Percentiles rank a stretch among this genome's conserved stretches.
phyloP scores from a whole-genome alignment of 306 rosid species.

The Calophaca sinica region DNA sequence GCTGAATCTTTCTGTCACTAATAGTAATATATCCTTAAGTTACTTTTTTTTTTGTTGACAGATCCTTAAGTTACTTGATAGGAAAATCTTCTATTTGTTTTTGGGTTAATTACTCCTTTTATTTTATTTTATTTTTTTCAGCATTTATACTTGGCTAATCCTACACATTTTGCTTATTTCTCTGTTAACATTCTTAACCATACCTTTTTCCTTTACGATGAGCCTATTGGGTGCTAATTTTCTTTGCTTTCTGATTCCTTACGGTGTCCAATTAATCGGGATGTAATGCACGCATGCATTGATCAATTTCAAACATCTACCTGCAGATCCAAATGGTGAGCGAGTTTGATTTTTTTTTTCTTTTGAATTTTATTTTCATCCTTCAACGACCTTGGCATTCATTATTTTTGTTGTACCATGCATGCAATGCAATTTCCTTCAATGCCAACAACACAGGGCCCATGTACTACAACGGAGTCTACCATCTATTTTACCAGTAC shows the following conservation, averaged over 20 bases:
- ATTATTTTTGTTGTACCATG: not conserved
- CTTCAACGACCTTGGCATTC: not conserved
- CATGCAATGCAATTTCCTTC: not conserved
- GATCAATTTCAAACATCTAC: conserved; percentile 21
- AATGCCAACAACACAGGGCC: conserved; percentile 59
- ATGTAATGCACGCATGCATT: conserved; percentile 22
- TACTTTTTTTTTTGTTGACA: too few species aligned
- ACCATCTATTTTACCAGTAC: conserved; percentile 86
- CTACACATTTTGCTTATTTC: not conserved
- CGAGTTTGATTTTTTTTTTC: not conserved
- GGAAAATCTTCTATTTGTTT: too few species aligned
- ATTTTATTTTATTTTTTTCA: too few species aligned
- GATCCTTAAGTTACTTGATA: too few species aligned
- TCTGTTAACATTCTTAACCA: not conserved
- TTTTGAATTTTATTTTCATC: not conserved
- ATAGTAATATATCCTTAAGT: too few species aligned
- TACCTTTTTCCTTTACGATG: not conserved
- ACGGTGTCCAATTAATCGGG: conserved; percentile 26
- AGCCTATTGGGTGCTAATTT: conserved; percentile 10
- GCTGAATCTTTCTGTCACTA: too few species aligned
- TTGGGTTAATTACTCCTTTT: too few species aligned
- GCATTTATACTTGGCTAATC: not conserved
- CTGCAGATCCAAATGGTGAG: conserved; percentile 88
- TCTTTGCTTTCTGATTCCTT: conserved; percentile 5
- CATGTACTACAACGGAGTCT: conserved; percentile 76